A percentile compares a stretch with the other conserved stretches of the same genome.
Evolutionary conservation across 176 grass and related monocot genomes (phyloP).

Genomic region (Bromus sterilis): DNA sequence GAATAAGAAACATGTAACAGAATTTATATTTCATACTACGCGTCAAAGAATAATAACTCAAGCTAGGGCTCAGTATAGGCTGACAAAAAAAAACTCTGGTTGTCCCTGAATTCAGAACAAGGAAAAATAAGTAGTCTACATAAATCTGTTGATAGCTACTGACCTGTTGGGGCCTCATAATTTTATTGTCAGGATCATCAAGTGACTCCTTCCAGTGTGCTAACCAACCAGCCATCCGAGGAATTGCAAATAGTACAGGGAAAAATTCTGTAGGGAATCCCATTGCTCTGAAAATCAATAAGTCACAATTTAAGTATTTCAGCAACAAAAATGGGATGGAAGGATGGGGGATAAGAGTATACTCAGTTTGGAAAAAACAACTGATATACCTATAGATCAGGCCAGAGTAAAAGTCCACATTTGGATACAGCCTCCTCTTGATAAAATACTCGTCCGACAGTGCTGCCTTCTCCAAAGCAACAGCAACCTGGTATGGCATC

Average conservation of each 20-base stretch:
- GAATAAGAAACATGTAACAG: neutral
- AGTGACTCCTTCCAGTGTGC: conserved; percentile 97
- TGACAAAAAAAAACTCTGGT: neutral
- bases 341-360: neutral
- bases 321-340: neutral
- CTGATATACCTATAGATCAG: conserved; percentile 81
- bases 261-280: conserved; percentile 98
- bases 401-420: conserved; percentile 98
- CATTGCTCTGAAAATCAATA: conserved; percentile 64
- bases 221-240: conserved; percentile 94
- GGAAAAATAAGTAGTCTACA: neutral
- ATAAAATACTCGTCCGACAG: conserved; percentile 93
- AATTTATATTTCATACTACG: neutral
- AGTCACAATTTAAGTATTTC: neutral
- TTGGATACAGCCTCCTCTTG: conserved; percentile 97
- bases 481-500: conserved; percentile 57
- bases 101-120: neutral
- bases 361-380: neutral
- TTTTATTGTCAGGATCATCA: conserved; percentile 93
- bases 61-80: neutral
- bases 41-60: neutral
- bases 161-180: conserved; percentile 98
- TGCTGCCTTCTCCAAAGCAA: conserved; percentile 96
- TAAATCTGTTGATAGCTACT: neutral
- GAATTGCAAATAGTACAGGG: conserved; percentile 86